Evolutionary conservation across 23 red algal genomes (phyloP).

Genomic region (Gracilaria caudata): DNA sequence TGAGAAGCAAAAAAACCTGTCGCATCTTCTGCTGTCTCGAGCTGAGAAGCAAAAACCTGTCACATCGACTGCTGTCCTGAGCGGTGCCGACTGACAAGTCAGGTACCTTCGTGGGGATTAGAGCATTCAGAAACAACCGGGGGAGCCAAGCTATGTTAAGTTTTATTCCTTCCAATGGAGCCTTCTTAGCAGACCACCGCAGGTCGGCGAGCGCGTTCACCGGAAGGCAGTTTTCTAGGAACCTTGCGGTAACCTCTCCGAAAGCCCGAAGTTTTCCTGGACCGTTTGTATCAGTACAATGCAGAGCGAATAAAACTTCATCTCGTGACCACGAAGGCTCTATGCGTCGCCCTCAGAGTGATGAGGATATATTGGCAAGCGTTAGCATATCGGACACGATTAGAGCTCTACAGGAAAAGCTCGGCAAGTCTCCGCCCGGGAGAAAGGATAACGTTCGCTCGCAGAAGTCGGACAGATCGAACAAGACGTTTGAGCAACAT

Average conservation of each 20-base stretch:
- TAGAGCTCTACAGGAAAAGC: not conserved
- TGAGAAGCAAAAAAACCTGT: no score
- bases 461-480: not conserved
- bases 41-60: not conserved
- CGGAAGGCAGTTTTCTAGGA: not conserved
- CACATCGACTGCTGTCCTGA: not conserved
- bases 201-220: not conserved
- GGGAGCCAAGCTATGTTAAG: not conserved
- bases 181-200: not conserved
- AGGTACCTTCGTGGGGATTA: not conserved
- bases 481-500: not conserved
- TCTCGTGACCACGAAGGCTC: not conserved
- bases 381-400: not conserved
- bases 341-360: not conserved
- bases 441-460: not conserved
- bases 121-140: not conserved
- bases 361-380: not conserved
- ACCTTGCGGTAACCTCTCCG: not conserved
- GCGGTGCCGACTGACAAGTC: no score
- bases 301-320: not conserved
- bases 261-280: not conserved
- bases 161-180: not conserved
- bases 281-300: not conserved
- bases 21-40: not conserved
- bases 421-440: not conserved